Evolutionary conservation across 2,329 filamentous ascomycete genomes (phyloP).

Genomic region (Diplodia seriata): DNA sequence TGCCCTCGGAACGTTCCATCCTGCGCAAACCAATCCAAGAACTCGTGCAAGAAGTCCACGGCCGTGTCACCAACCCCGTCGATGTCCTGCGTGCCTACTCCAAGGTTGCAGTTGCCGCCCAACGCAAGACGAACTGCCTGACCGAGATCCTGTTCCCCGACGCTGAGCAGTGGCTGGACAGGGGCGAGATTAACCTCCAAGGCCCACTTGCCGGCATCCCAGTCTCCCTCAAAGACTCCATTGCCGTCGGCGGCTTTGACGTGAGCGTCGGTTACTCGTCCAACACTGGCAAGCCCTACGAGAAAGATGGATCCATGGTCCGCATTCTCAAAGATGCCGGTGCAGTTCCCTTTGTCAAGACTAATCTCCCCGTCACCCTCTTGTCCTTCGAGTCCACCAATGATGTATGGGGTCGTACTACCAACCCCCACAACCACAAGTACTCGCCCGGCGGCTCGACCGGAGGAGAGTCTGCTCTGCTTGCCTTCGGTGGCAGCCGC

Average conservation of each 20-base stretch:
- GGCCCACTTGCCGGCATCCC: slow-evolving; percentile 88
- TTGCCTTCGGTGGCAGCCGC: slow-evolving; percentile 80
- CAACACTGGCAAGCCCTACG: slow-evolving; percentile 70
- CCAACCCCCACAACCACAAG: slow-evolving; percentile 81
- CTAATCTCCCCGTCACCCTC: slow-evolving; percentile 84
- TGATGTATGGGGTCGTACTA: slow-evolving; percentile 80
- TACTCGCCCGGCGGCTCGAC: slow-evolving; percentile 92
- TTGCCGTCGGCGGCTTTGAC: slow-evolving; percentile 84
- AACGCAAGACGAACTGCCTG: slow-evolving; percentile 85
- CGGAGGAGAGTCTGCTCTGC: slow-evolving; percentile 80
- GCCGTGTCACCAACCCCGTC: slow-evolving; percentile 67
- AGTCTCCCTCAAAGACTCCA: slow-evolving; percentile 78
- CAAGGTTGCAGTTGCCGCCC: slow-evolving; percentile 83
- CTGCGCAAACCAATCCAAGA: slow-evolving; percentile 77
- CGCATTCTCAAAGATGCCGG: slow-evolving; percentile 83
- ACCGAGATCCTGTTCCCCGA: slow-evolving; percentile 84
- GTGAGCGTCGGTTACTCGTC: slow-evolving; percentile 80
- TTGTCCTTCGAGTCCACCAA: slow-evolving; percentile 84
- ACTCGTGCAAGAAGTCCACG: slow-evolving; percentile 79
- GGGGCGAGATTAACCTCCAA: slow-evolving; percentile 70
- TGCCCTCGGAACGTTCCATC: slow-evolving; percentile 68
- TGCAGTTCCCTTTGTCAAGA: slow-evolving; percentile 91
- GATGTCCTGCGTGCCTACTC: slow-evolving; percentile 85
- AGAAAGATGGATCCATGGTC: slow-evolving; percentile 74
- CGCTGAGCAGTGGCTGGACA: slow-evolving; percentile 73